Evolutionary conservation across 192 early-diverging fungal species (phyloP).

Genomic region (Coemansia sp.): DNA sequence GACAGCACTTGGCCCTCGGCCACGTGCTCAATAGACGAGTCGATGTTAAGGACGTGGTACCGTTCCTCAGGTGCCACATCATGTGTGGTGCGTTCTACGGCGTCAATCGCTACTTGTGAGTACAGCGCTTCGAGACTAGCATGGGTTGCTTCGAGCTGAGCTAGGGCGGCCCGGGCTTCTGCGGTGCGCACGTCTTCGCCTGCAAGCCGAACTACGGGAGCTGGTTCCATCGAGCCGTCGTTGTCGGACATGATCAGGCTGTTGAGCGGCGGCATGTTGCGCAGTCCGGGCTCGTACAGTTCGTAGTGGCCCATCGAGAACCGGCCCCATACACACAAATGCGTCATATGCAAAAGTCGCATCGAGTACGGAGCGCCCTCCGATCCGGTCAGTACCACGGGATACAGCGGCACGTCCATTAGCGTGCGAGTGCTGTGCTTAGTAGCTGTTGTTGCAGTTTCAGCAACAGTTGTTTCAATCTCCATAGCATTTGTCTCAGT

Average conservation of each 20-base stretch:
- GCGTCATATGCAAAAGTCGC: constrained; percentile 52
- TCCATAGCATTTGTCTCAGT: no score
- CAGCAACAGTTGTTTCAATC: no score
- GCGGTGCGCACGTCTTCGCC: background rate
- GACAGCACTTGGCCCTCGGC: constrained; percentile 32
- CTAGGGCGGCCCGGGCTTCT: constrained; percentile 25
- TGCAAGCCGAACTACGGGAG: background rate
- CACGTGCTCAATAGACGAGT: constrained; percentile 26
- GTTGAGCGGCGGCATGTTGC: constrained; percentile 39
- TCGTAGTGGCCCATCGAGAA: constrained; percentile 51
- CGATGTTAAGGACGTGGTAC: constrained; percentile 51
- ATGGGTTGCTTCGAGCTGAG: constrained; percentile 34
- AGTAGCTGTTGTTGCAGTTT: background rate
- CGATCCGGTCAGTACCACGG: constrained; percentile 38
- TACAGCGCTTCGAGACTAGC: constrained; percentile 44
- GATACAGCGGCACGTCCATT: constrained; percentile 47
- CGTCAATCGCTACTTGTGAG: constrained; percentile 32
- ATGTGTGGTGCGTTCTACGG: constrained; percentile 20
- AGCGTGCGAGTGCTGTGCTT: constrained; percentile 15
- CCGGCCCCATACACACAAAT: constrained; percentile 54
- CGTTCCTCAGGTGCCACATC: constrained; percentile 30
- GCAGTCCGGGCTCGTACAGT: constrained; percentile 47
- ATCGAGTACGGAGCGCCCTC: constrained; percentile 50
- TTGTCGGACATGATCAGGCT: constrained; percentile 21
- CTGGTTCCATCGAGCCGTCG: background rate